A percentile compares a stretch with the other conserved stretches of the same genome.
Conservation (phyloP, 352 stramenopile genomes). For the Elongisporangium anandrum region DNA sequence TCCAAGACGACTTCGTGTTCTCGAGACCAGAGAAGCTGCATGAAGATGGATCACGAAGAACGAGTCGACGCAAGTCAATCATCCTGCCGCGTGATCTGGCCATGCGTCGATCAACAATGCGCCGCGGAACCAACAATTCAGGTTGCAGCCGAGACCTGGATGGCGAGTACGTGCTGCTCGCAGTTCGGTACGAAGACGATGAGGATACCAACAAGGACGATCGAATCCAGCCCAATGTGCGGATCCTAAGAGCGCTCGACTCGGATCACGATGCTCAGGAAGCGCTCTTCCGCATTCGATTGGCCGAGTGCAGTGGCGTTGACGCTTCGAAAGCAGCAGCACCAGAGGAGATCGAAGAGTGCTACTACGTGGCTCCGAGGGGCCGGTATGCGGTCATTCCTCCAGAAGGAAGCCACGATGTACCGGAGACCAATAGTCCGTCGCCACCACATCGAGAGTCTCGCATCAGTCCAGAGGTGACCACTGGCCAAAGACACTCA, state of each 20-base stretch:
- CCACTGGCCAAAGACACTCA: not conserved
- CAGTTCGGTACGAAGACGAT: not conserved
- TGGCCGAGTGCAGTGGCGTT: not conserved
- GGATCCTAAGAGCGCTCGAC: not conserved
- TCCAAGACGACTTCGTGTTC: conserved; percentile 72
- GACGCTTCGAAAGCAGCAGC: not conserved
- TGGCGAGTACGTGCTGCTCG: not conserved
- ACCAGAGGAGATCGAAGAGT: too few relatives aligned
- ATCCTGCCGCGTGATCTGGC: not conserved
- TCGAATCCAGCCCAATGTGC: not conserved
- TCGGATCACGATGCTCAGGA: not conserved
- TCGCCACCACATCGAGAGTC: not conserved
- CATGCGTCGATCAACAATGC: not conserved
- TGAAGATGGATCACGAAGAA: not conserved
- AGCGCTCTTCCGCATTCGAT: not conserved
- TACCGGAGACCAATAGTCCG: not conserved
- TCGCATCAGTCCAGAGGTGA: not conserved
- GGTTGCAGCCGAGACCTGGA: not conserved
- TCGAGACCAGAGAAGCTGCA: conserved; percentile 25
- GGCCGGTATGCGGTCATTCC: not conserved
- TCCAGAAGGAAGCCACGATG: not conserved
- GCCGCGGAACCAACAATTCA: not conserved
- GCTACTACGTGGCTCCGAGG: not conserved
- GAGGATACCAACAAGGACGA: not conserved
- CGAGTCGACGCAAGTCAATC: not conserved